Evolutionary conservation across 1,284 basidiomycete genomes (phyloP).

Genomic region (Singerocomus inundabilis): DNA sequence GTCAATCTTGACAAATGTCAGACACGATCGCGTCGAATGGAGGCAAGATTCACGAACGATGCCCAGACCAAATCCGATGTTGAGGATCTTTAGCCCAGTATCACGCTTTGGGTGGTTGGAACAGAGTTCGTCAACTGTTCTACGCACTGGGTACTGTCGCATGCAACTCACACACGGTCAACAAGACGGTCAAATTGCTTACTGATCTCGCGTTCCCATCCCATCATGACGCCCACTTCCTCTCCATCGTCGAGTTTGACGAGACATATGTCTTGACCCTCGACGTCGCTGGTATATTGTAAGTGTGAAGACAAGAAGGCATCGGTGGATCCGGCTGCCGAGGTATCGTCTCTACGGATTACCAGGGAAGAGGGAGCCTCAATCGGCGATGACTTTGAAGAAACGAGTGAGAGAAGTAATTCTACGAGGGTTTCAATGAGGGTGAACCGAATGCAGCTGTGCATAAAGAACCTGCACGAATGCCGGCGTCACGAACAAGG

Average conservation of each 20-base stretch:
- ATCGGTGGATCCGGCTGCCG: constrained; percentile 72
- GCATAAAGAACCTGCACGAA: constrained; percentile 66
- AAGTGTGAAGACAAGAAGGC: constrained; percentile 76
- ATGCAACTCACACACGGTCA: constrained; percentile 10
- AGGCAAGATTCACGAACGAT: constrained; percentile 57
- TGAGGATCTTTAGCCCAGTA: constrained; percentile 70
- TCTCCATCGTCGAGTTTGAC: constrained; percentile 68
- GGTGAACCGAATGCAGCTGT: background rate
- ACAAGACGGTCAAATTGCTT: constrained; percentile 23
- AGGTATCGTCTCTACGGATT: constrained; percentile 56
- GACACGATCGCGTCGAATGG: constrained; percentile 4
- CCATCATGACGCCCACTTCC: constrained; percentile 93
- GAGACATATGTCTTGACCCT: constrained; percentile 81
- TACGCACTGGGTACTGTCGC: constrained; percentile 50
- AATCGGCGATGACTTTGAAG: constrained; percentile 40
- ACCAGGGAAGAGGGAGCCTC: constrained; percentile 48
- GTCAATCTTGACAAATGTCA: constrained; percentile 63
- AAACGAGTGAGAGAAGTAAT: constrained; percentile 61
- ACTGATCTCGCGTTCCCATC: constrained; percentile 87
- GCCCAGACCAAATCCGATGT: constrained; percentile 93
- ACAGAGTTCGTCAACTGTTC: constrained; percentile 66
- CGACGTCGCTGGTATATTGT: constrained; percentile 66
- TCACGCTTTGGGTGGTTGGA: constrained; percentile 46
- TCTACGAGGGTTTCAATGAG: constrained; percentile 42
- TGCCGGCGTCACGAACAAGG: constrained; percentile 81